Evolutionary conservation across 2,329 filamentous ascomycete genomes (phyloP).

Genomic region (Penicillium sp.): DNA sequence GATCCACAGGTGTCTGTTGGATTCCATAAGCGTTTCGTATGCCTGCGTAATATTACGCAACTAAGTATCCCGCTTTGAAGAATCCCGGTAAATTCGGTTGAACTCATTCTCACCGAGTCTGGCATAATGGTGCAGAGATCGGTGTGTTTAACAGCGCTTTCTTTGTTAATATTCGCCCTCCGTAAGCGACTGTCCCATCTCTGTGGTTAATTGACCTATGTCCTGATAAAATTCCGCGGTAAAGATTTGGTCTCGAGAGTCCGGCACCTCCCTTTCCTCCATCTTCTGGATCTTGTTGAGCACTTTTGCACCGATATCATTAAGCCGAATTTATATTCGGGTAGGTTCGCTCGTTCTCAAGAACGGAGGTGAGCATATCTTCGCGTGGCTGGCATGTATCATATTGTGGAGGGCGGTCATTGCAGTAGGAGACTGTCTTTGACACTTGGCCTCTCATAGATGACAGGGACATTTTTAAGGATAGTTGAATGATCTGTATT

Average conservation of each 20-base stretch:
- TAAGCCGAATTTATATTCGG: background rate
- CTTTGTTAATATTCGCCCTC: conserved; percentile 3
- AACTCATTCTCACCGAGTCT: conserved; percentile 9
- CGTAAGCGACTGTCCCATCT: background rate
- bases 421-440: conserved; percentile 2
- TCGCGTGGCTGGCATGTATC: conserved; percentile 6
- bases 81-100: conserved; percentile 7
- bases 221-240: background rate
- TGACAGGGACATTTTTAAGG: conserved; percentile 8
- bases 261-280: background rate
- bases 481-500: no score
- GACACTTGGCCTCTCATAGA: background rate
- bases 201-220: background rate
- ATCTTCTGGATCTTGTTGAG: background rate
- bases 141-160: conserved; percentile 5
- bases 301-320: background rate
- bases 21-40: no score
- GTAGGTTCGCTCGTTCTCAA: conserved; percentile 7
- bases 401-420: conserved; percentile 7
- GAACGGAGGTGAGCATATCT: conserved; percentile 12
- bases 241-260: background rate
- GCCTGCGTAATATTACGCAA: no score
- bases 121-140: conserved; percentile 8
- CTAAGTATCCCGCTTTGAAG: conserved; percentile 3
- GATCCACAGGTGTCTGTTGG: no score